Evolutionary conservation across 164 flowering plant species (phyloP), one percentile per base, ranked within the genome.

Genomic region (Magnolia sinica): DNA sequence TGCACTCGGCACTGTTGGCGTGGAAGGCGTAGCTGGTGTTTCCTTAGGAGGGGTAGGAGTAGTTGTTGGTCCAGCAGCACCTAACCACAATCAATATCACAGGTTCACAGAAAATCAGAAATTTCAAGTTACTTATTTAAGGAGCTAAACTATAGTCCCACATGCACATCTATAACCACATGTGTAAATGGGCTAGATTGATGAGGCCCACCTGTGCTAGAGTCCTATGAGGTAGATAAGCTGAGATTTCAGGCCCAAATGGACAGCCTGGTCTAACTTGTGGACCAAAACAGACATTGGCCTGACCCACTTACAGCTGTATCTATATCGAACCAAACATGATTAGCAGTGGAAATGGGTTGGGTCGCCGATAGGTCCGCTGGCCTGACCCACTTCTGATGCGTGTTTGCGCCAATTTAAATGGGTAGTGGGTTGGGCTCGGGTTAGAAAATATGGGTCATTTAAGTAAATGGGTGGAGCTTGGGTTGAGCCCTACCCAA

Each of bases 11-110:
- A 16, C 13, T 16, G 0, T 16, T 11, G 61, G 61, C 61, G 61
- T 55, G 4, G 61, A 11, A 2, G 61, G 61, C 0, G 61, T 16
- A 55, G 16, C 61, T 55, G 81, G 77, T 29, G 75, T n/a, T 0
- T 20, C 70, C 18, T 29, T 65, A 11, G 76, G 69, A 65, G 76
- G 19, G 52, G 63, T 58, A 8, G 82, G 78, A 63, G 84, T 71
- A 31, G 74, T 75, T 19, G 79, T 64, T 3, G 82, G 77, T 69
- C 64, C 80, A 64, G 67, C 50, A 10, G 61, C 82, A 83, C 67
- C 82, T 80, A 50, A 37, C 16, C 8, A 73, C 19, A 31, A 24
- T 4, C 64, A 64, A 51, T 45, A 7, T 31, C 64, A 19, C 68
- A n/a, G n/a, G 64, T 59, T 19, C 16, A 59, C n/a, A n/a, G 19